Conservation (phyloP, 78 protist species). For the Dictyostelium discoideum region dicty_2.7 NC_007088.5:5612501-5613000, state of each 20-base stretch:
- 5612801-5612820: background rate
- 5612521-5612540: slow-evolving; percentile 59
- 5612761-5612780: background rate
- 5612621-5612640: slow-evolving; percentile 34
- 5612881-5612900: slow-evolving; percentile 25
- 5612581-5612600: slow-evolving; percentile 26
- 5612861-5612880: slow-evolving; percentile 70
- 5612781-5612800: background rate
- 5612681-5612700: no score
- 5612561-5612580: slow-evolving; percentile 52
- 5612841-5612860: slow-evolving; percentile 16
- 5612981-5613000: background rate
- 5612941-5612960: slow-evolving; percentile 61
- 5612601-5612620: slow-evolving; percentile 78
- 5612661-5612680: slow-evolving; percentile 29
- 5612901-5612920: slow-evolving; percentile 77
- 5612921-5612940: slow-evolving; percentile 47
- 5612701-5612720: no score
- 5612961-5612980: slow-evolving; percentile 63
- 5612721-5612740: background rate
- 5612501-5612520: slow-evolving; percentile 53
- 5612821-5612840: background rate
- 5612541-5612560: slow-evolving; percentile 59
- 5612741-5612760: background rate
- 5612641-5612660: slow-evolving; percentile 36